These are phyloP conservation scores for Clavispora phyllophila DNA, from an alignment of 805 yeast genomes.

Conservation along the genomic window DNA sequence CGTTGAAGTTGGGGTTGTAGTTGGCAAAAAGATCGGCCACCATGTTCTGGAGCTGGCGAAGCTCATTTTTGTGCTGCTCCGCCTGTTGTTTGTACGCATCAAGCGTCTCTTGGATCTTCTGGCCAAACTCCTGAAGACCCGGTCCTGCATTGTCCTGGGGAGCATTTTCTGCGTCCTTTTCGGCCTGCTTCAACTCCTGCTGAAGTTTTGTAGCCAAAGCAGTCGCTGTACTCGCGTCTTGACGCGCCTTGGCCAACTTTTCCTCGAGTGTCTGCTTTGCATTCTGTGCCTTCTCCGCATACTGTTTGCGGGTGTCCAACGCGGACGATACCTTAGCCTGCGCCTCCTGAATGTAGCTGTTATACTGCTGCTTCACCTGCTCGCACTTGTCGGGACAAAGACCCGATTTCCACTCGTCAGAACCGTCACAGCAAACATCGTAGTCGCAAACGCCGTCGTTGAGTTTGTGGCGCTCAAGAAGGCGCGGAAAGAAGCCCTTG, in stretches of 20 bases:
- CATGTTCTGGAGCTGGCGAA: constrained; percentile 39
- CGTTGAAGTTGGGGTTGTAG: constrained; percentile 84
- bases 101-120: constrained; percentile 1
- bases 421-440: constrained; percentile 87
- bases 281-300: constrained; percentile 17
- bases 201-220: not conserved
- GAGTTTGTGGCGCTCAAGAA: constrained; percentile 62
- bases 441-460: constrained; percentile 93
- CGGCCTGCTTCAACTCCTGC: not conserved
- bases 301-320: constrained; percentile 23
- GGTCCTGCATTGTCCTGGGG: not conserved
- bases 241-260: constrained; percentile 1
- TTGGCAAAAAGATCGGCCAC: constrained; percentile 45
- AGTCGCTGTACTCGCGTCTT: constrained; percentile 3
- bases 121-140: not conserved
- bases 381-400: constrained; percentile 54
- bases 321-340: constrained; percentile 15
- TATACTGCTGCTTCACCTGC: constrained; percentile 41
- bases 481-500: constrained; percentile 58
- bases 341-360: constrained; percentile 1
- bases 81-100: not conserved
- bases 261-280: constrained; percentile 12
- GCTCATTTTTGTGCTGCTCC: constrained; percentile 9
- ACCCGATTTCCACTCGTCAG: constrained; percentile 61
- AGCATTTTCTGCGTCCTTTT: not conserved